Evolutionary conservation across 192 early-diverging fungal species (phyloP).

Genomic region (Backusella mclennaniae): DNA sequence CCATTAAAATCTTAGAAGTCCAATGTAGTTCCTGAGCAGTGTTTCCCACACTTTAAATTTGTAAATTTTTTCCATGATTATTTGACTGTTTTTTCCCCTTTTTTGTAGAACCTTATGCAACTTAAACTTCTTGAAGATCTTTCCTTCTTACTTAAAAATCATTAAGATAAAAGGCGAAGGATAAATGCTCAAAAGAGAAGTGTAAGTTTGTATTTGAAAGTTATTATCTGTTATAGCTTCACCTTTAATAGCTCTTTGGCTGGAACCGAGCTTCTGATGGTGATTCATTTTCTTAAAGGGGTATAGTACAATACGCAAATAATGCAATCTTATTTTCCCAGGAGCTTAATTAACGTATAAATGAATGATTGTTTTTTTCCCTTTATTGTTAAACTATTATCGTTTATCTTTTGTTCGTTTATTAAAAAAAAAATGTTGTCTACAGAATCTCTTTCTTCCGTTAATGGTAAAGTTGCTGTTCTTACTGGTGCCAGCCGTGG

Average conservation of each 20-base stretch:
- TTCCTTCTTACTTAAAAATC: not conserved
- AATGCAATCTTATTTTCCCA: not conserved
- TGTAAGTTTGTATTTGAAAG: too few relatives aligned
- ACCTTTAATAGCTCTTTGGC: too few relatives aligned
- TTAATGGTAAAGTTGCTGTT: constrained; percentile 38
- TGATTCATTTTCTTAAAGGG: not conserved
- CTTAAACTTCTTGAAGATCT: not conserved
- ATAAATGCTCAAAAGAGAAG: not conserved
- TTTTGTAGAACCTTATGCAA: not conserved
- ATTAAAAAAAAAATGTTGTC: constrained; percentile 6
- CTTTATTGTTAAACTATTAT: not conserved
- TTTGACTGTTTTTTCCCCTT: not conserved
- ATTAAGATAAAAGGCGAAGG: not conserved
- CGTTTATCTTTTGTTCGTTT: not conserved
- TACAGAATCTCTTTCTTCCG: not conserved
- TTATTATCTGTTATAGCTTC: too few relatives aligned
- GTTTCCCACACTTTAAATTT: not conserved
- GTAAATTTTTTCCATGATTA: not conserved
- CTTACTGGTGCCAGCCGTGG: constrained; percentile 87
- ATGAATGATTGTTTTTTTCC: not conserved
- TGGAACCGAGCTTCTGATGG: not conserved
- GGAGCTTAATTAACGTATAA: not conserved
- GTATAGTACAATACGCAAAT: not conserved
- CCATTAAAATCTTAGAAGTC: too few relatives aligned
- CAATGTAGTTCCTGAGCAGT: not conserved